These are phyloP conservation scores for Neopestalotiopsis sp. DNA, from an alignment of 2,329 filamentous ascomycete genomes.

Conservation along the genomic window DNA sequence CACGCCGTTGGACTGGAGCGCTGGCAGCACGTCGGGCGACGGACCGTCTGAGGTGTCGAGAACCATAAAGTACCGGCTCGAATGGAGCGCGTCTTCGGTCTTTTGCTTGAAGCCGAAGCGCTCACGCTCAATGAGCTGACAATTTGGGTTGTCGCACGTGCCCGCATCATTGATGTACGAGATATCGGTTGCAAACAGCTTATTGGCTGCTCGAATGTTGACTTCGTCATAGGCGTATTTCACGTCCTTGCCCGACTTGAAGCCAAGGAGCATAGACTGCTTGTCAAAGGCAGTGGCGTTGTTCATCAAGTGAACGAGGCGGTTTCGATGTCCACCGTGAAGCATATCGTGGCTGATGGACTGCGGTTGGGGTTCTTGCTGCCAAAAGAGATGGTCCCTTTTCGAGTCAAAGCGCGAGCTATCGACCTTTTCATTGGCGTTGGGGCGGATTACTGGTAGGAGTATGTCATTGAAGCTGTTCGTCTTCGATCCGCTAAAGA, in stretches of 20 bases:
- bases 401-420: conserved; percentile 63
- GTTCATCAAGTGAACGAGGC: conserved; percentile 73
- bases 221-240: conserved; percentile 64
- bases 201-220: conserved; percentile 57
- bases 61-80: conserved; percentile 74
- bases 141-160: conserved; percentile 56
- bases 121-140: conserved; percentile 56
- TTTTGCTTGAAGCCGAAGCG: conserved; percentile 52
- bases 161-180: conserved; percentile 62
- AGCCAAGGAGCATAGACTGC: conserved; percentile 63
- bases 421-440: conserved; percentile 54
- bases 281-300: conserved; percentile 56
- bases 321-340: conserved; percentile 72
- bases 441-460: conserved; percentile 64
- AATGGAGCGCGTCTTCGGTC: conserved; percentile 58
- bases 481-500: conserved; percentile 79
- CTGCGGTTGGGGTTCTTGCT: conserved; percentile 66
- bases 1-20: conserved; percentile 69
- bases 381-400: conserved; percentile 73
- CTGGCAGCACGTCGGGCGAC: conserved; percentile 62
- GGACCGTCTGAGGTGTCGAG: conserved; percentile 75
- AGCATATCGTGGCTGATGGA: conserved; percentile 57
- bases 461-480: conserved; percentile 78
- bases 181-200: conserved; percentile 59
- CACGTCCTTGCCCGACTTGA: conserved; percentile 38